Evolutionary conservation across 768 basidiomycete species (phyloP), one percentile per base, ranked within the genome.

Genomic region (Austroboletus festivus): DNA sequence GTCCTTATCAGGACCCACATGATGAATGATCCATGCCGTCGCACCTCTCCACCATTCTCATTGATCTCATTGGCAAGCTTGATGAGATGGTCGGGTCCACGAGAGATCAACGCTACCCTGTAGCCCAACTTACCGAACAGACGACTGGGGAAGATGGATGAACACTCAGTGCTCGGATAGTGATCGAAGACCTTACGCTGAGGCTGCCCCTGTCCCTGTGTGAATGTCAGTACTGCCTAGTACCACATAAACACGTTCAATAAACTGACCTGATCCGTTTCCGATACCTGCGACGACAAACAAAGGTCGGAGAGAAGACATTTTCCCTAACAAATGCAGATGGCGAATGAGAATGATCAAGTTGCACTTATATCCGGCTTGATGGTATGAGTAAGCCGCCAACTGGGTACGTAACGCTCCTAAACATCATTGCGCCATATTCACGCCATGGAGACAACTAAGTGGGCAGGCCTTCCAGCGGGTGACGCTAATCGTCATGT

Each of bases 71-170:
- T 63, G 11, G 82, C 77, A 5, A 85, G 65, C 22, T 67, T 70
- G 39, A 77, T 67, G n/a, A 86, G 71, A 19, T 74, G 60, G 16
- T 77, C 76, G 3, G 71, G 59, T 13, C 80, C 78, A 40, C 85
- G 73, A 12, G 85, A 82, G 31, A 88, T 71, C 38, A 89, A 68
- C 1, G 85, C 86, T 26, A 87, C 74, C 37, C 73, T 78, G 59
- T 86, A 88, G 0, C 85, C 85, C 24, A 77, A 67, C 57, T 78
- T 79, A 6, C 80, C 73, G 51, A 85, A 84, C 15, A 78, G 54
- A 24, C 80, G 82, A 16, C 84, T 85, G 54, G n/a, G n/a, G 9
- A 51, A 16, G 13, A 42, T 3, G 10, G 23, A 15, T 53, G 41
- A 56, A 38, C 18, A 39, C 31, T 13, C n/a, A 21, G 10, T 24